Evolutionary conservation across 805 yeast species (phyloP).

Genomic region (Kregervanrija delftensis): DNA sequence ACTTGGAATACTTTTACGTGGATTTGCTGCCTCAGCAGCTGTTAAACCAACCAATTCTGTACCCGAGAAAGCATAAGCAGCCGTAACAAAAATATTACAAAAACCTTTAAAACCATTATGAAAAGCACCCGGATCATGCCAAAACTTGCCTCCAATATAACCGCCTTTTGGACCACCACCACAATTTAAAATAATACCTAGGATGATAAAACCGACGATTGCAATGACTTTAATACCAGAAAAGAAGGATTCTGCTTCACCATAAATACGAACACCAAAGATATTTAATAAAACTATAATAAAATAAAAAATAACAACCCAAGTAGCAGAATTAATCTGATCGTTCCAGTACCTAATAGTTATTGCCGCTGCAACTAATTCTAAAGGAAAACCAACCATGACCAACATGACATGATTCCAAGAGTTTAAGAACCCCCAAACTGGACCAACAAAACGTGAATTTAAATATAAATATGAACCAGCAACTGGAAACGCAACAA

Average conservation of each 20-base stretch:
- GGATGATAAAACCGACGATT: constrained; percentile 47
- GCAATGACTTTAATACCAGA: constrained; percentile 45
- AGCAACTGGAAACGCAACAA: constrained; percentile 49
- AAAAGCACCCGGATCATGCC: constrained; percentile 55
- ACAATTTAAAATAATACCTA: constrained; percentile 47
- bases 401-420: constrained; percentile 48
- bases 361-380: constrained; percentile 45
- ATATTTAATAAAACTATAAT: constrained; percentile 42
- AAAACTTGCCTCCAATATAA: constrained; percentile 48
- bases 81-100: constrained; percentile 51
- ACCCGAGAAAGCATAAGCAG: constrained; percentile 56
- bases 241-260: constrained; percentile 55
- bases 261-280: constrained; percentile 55
- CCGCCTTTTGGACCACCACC: constrained; percentile 53
- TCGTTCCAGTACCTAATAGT: constrained; percentile 40
- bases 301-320: constrained; percentile 44
- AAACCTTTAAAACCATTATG: constrained; percentile 46
- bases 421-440: constrained; percentile 52
- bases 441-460: constrained; percentile 46
- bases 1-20: constrained; percentile 48
- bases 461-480: constrained; percentile 53
- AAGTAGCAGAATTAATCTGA: constrained; percentile 40
- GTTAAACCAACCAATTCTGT: constrained; percentile 56
- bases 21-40: constrained; percentile 53
- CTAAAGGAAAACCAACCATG: constrained; percentile 42